phyloP scores from a whole-genome alignment of 768 basidiomycete genomes.

The Leccinum aurantiacum region DNA sequence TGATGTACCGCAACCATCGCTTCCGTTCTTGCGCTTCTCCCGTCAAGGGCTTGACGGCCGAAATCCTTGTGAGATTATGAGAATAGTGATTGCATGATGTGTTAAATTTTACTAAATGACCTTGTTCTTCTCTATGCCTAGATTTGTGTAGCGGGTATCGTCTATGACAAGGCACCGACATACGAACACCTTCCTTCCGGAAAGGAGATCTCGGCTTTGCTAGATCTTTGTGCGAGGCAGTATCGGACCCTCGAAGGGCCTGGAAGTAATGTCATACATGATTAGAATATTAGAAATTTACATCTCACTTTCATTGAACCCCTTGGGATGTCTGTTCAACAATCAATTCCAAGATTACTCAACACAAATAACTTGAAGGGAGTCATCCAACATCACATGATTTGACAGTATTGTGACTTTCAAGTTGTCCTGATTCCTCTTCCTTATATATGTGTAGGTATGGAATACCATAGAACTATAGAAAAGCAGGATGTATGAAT shows the following conservation, averaged over 20 bases:
- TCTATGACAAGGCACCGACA: constrained; percentile 48
- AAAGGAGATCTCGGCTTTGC: constrained; percentile 38
- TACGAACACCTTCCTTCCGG: constrained; percentile 61
- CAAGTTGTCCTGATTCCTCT: no score
- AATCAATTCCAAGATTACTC: no score
- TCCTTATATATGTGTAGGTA: no score
- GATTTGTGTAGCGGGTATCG: constrained; percentile 57
- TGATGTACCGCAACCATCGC: constrained; percentile 78
- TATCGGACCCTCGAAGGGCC: constrained; percentile 18
- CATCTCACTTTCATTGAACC: no score
- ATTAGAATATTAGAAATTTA: neutral
- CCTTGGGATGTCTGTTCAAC: no score
- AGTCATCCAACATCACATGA: no score
- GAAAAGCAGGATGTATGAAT: no score
- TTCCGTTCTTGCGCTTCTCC: constrained; percentile 77
- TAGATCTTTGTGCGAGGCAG: constrained; percentile 28
- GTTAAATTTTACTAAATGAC: neutral
- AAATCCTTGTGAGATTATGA: constrained; percentile 79
- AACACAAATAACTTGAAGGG: no score
- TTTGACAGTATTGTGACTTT: no score
- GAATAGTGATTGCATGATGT: constrained; percentile 19
- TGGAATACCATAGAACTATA: no score
- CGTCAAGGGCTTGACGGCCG: constrained; percentile 80
- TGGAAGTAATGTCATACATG: constrained; percentile 1
- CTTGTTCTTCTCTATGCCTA: constrained; percentile 12